phyloP scores from a whole-genome alignment of 768 basidiomycete species.

The Lentinula raphanica region DNA sequence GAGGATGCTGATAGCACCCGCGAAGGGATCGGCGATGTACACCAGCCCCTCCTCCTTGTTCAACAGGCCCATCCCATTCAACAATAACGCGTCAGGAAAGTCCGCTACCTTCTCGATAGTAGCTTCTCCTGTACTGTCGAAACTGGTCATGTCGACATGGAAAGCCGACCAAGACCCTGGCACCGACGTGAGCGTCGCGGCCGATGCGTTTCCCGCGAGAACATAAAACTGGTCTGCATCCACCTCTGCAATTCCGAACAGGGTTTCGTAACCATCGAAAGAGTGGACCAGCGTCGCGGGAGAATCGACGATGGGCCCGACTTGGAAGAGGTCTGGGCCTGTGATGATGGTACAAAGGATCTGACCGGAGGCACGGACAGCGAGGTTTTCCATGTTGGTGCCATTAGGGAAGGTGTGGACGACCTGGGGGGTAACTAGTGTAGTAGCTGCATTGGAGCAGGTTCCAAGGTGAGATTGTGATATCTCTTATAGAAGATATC shows the following conservation, averaged over 20 bases:
- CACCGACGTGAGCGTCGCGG: neutral
- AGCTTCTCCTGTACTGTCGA: neutral
- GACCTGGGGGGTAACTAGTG: neutral
- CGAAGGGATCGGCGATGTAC: neutral
- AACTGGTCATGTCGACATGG: neutral
- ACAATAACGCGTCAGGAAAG: neutral
- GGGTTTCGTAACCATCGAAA: neutral
- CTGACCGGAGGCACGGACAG: neutral
- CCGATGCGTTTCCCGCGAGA: neutral
- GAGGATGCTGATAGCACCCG: neutral
- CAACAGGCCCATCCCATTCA: neutral
- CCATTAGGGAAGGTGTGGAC: constrained; percentile 2
- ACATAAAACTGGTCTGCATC: constrained; percentile 3
- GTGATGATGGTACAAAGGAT: neutral
- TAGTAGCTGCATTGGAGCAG: neutral
- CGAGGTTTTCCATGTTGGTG: neutral
- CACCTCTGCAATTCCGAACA: neutral
- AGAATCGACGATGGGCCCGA: neutral
- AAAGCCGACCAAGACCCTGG: neutral
- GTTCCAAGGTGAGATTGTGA: neutral
- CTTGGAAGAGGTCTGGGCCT: neutral
- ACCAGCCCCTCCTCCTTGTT: neutral
- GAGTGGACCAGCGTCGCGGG: neutral
- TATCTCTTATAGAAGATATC: too few species aligned
- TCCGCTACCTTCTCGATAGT: neutral